Percentiles rank a stretch among this genome's conserved stretches.
phyloP scores from a whole-genome alignment of 352 stramenopile species.

The Globisporangium nodosum region DNA sequence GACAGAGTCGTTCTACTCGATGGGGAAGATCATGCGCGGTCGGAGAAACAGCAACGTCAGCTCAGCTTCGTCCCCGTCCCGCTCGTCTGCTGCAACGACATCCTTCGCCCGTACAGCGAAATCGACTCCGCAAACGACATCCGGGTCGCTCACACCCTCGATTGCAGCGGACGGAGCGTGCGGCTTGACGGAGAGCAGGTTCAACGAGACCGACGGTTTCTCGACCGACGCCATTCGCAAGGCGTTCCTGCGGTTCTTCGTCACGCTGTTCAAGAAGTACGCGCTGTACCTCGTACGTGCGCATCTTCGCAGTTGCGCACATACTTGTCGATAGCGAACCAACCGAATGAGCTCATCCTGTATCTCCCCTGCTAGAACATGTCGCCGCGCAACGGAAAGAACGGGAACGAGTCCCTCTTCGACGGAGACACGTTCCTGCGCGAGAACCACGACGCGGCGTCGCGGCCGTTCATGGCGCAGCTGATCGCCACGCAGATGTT shows the following conservation, averaged over 20 bases:
- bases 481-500: conserved; percentile 80
- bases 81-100: conserved; percentile 15
- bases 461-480: conserved; percentile 53
- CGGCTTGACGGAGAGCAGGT: conserved; percentile 52
- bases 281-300: conserved; percentile 54
- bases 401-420: conserved; percentile 45
- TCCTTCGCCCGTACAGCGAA: conserved; percentile 13
- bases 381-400: conserved; percentile 13
- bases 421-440: conserved; percentile 62
- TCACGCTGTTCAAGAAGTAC: conserved; percentile 79
- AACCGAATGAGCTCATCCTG: background rate
- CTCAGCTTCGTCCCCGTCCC: conserved; percentile 24
- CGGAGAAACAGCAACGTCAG: conserved; percentile 43
- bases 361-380: conserved; percentile 20
- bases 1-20: conserved; percentile 49
- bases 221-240: conserved; percentile 53
- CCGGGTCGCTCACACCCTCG: background rate
- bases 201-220: conserved; percentile 72
- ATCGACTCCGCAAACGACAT: background rate
- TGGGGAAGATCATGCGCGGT: conserved; percentile 63
- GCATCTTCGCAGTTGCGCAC: background rate
- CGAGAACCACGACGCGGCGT: conserved; percentile 56
- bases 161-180: conserved; percentile 26
- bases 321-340: background rate
- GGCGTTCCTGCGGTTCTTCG: conserved; percentile 80